Conservation (phyloP, 1,284 basidiomycete genomes). For the Schizophyllum amplum region DNA sequence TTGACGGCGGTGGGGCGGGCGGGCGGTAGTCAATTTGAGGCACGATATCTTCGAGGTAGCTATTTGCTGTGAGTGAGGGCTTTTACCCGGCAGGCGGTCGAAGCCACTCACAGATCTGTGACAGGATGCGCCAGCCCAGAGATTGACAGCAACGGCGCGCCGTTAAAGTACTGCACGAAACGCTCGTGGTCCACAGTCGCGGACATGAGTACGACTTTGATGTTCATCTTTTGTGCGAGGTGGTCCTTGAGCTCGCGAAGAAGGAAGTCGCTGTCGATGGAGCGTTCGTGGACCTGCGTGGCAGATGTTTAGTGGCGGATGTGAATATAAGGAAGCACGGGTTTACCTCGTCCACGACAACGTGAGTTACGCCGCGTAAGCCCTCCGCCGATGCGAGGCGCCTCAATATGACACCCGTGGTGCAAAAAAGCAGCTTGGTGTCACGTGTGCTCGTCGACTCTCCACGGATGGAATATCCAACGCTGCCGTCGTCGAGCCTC, state of each 20-base stretch:
- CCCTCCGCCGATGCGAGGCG: conserved; percentile 72
- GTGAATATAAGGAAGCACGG: too few species aligned
- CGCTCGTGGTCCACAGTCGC: conserved; percentile 87
- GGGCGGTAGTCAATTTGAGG: conserved; percentile 44
- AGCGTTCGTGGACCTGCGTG: conserved; percentile 88
- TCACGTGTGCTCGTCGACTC: conserved; percentile 63
- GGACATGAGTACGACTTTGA: conserved; percentile 84
- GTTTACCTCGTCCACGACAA: conserved; percentile 84
- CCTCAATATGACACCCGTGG: conserved; percentile 85
- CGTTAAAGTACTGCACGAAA: conserved; percentile 75
- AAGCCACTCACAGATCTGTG: conserved; percentile 51
- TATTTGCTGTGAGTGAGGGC: conserved; percentile 22
- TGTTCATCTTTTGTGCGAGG: conserved; percentile 54
- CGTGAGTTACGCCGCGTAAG: conserved; percentile 69
- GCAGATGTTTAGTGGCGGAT: too few species aligned
- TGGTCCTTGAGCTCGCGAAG: conserved; percentile 82
- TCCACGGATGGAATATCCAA: conserved; percentile 90
- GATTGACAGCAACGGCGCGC: conserved; percentile 77
- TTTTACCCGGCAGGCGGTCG: not conserved
- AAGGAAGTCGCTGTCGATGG: conserved; percentile 85
- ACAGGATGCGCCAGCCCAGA: conserved; percentile 82
- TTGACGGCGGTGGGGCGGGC: conserved; percentile 23
- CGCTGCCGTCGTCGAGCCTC: conserved; percentile 74
- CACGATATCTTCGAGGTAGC: conserved; percentile 79
- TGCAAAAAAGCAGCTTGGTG: conserved; percentile 85